phyloP scores from a whole-genome alignment of 1,284 basidiomycete genomes.

The Neolentinus lepideus region DNA sequence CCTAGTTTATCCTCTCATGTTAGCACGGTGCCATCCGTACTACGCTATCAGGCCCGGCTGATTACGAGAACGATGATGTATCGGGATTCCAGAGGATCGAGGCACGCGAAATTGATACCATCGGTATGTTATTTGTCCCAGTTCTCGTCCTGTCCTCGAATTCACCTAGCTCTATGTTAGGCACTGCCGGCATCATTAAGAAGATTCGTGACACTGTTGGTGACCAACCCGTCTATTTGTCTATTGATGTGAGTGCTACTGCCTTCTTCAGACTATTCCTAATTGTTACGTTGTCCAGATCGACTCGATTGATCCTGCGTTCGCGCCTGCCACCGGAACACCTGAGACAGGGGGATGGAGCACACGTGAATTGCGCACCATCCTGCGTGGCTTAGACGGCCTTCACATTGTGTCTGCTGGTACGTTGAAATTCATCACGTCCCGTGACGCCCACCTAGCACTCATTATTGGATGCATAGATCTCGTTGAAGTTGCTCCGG shows the following conservation, averaged over 20 bases:
- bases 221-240: conserved; percentile 61
- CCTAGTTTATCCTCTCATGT: conserved; percentile 52
- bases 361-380: conserved; percentile 67
- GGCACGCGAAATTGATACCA: conserved; percentile 69
- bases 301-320: conserved; percentile 70
- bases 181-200: conserved; percentile 60
- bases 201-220: conserved; percentile 68
- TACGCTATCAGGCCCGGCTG: conserved; percentile 62
- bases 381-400: conserved; percentile 67
- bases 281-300: conserved; percentile 33
- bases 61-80: conserved; percentile 62
- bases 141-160: conserved; percentile 2
- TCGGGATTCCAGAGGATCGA: conserved; percentile 68
- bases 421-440: background rate
- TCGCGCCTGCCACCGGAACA: conserved; percentile 75
- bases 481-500: conserved; percentile 77
- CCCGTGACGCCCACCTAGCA: background rate
- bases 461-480: conserved; percentile 17
- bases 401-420: conserved; percentile 67
- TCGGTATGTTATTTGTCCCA: conserved; percentile 34
- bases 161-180: conserved; percentile 21
- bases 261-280: conserved; percentile 1
- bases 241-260: conserved; percentile 51
- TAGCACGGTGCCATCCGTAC: conserved; percentile 78
- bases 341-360: conserved; percentile 71